Evolutionary conservation across 139 green algal species (phyloP).

Genomic region (Pleodorina starrii): DNA sequence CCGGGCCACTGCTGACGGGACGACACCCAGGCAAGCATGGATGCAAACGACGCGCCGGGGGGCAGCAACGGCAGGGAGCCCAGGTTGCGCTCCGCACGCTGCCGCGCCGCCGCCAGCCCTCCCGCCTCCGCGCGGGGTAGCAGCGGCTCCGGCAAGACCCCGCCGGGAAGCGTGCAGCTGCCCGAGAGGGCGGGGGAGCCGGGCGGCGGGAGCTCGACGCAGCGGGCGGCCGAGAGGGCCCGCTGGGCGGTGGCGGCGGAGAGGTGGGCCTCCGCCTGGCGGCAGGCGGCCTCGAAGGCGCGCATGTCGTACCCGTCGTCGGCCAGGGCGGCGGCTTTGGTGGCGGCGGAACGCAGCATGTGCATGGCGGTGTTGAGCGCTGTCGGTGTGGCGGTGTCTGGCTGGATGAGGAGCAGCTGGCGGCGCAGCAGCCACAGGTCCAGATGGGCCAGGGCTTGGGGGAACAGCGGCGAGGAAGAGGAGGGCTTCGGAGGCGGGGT

Average conservation of each 20-base stretch:
- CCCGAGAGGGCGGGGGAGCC: background rate
- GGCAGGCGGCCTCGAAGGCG: conserved; percentile 46
- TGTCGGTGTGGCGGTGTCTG: background rate
- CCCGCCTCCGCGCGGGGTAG: background rate
- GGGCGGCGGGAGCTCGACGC: background rate
- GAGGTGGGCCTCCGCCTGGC: background rate
- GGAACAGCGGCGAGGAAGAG: background rate
- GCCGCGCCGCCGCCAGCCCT: conserved; percentile 4
- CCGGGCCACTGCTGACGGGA: background rate
- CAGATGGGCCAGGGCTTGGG: conserved; percentile 47
- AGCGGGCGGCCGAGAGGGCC: background rate
- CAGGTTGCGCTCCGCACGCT: conserved; percentile 47
- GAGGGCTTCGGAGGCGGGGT: too few relatives aligned
- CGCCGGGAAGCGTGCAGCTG: background rate
- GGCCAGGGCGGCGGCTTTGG: conserved; percentile 52
- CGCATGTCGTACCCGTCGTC: conserved; percentile 35
- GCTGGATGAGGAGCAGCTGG: conserved; percentile 20
- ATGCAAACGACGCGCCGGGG: background rate
- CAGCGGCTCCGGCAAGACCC: background rate
- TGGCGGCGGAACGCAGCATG: conserved; percentile 53
- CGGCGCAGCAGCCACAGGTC: conserved; percentile 61
- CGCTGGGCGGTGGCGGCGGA: conserved; percentile 9
- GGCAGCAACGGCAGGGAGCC: conserved; percentile 39
- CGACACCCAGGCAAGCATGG: background rate
- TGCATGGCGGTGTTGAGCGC: conserved; percentile 44